Evolutionary conservation across 2,329 filamentous ascomycete genomes (phyloP).

Genomic region (Ascochyta pisi): DNA sequence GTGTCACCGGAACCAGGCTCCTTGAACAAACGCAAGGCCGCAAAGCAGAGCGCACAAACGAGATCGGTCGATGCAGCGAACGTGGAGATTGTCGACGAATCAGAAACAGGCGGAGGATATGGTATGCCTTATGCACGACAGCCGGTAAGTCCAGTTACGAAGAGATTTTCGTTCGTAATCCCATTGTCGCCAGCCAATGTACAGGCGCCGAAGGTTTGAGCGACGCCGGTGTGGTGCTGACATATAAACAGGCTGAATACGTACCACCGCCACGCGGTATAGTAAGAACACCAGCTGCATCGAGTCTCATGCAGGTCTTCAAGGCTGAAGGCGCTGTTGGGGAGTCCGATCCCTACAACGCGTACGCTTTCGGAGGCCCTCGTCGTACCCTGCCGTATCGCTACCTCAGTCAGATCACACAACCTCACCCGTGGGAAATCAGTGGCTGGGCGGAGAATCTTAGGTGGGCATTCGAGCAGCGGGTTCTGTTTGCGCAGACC

Average conservation of each 20-base stretch:
- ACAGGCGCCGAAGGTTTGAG: background rate
- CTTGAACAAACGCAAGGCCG: background rate
- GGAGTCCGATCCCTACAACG: constrained; percentile 6
- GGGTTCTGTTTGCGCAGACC: constrained; percentile 11
- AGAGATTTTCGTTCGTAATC: background rate
- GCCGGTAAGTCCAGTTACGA: background rate
- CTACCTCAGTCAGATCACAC: constrained; percentile 33
- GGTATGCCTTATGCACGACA: constrained; percentile 1
- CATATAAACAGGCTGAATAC: constrained; percentile 8
- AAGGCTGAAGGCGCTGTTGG: constrained; percentile 8
- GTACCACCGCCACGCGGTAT: constrained; percentile 2
- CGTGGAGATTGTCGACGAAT: background rate
- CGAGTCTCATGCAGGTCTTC: constrained; percentile 23
- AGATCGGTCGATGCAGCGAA: background rate
- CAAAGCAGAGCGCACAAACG: background rate
- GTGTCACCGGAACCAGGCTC: background rate
- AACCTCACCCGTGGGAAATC: constrained; percentile 22
- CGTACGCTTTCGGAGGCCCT: constrained; percentile 12
- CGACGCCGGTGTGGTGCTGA: background rate
- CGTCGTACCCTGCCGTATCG: constrained; percentile 22
- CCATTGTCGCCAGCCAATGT: too few species aligned
- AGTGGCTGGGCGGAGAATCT: constrained; percentile 45
- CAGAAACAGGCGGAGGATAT: background rate
- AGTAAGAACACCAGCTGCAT: background rate
- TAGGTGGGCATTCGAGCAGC: constrained; percentile 37